These are phyloP conservation scores for Colletotrichum acutatum DNA, from an alignment of 2,329 filamentous ascomycete species.

Conservation along the genomic window DNA sequence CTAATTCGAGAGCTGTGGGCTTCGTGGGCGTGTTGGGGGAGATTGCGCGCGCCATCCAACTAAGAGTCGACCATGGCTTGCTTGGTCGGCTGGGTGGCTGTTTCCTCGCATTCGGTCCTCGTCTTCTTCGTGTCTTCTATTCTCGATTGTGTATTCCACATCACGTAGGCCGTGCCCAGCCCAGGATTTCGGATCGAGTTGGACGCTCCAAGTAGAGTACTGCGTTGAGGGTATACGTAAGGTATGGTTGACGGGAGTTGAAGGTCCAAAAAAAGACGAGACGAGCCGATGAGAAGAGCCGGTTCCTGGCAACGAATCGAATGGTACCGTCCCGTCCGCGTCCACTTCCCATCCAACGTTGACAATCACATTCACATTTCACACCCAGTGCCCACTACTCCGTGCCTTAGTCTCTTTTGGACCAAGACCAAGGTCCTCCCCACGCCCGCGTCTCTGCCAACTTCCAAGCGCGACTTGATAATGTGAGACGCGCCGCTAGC, in stretches of 20 bases:
- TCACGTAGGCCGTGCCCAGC: constrained; percentile 7
- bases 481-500: constrained; percentile 16
- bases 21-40: background rate
- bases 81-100: background rate
- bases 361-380: background rate
- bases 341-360: background rate
- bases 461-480: background rate
- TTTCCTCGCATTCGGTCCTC: background rate
- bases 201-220: background rate
- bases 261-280: background rate
- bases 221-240: background rate
- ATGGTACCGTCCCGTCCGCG: background rate
- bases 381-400: too few species aligned
- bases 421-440: background rate
- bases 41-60: background rate
- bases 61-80: background rate
- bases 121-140: background rate
- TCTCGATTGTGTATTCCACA: constrained; percentile 1
- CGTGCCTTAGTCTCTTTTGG: too few species aligned
- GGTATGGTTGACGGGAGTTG: constrained; percentile 12
- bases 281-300: background rate
- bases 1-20: constrained; percentile 9
- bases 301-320: background rate
- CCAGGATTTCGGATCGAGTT: background rate
- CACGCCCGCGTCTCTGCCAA: background rate